phyloP scores from a whole-genome alignment of 371 early-diverging fungal genomes.

The Actinomortierella ambigua region DNA sequence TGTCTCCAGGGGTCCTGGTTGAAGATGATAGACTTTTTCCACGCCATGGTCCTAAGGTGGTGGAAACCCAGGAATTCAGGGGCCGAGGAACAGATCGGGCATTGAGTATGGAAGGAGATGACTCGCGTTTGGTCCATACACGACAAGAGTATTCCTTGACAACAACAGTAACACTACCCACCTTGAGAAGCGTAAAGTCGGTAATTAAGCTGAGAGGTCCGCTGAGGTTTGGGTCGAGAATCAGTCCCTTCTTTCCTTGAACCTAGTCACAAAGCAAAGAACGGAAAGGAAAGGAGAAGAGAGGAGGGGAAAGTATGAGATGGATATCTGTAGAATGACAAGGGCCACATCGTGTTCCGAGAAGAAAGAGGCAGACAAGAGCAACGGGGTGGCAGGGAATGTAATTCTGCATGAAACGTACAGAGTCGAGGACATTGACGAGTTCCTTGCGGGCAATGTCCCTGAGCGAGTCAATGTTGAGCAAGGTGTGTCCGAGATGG shows the following conservation, averaged over 20 bases:
- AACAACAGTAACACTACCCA: slow-evolving; percentile 22
- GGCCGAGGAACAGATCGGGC: background rate
- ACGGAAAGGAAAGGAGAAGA: too few relatives aligned
- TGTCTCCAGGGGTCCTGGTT: slow-evolving; percentile 61
- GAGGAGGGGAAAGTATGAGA: too few relatives aligned
- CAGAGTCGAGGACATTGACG: slow-evolving; percentile 76
- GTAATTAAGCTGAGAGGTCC: slow-evolving; percentile 87
- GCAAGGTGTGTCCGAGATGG: slow-evolving; percentile 43
- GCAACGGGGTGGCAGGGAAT: background rate
- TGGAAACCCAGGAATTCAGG: too few relatives aligned
- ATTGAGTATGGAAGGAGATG: too few relatives aligned
- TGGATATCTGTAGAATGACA: too few relatives aligned
- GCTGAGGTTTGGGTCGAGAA: slow-evolving; percentile 83
- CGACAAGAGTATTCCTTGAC: background rate
- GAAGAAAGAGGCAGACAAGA: background rate
- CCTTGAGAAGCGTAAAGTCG: slow-evolving; percentile 85
- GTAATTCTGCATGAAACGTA: slow-evolving; percentile 31
- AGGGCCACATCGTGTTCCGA: too few relatives aligned
- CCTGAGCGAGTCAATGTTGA: slow-evolving; percentile 63
- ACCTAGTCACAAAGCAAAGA: slow-evolving; percentile 55
- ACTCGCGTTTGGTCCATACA: too few relatives aligned
- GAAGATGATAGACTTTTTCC: slow-evolving; percentile 88
- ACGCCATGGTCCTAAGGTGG: slow-evolving; percentile 87
- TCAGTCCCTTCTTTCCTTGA: slow-evolving; percentile 86
- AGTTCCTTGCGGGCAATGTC: slow-evolving; percentile 76